These are phyloP conservation scores for Apiospora saccharicola DNA, from an alignment of 2,329 filamentous ascomycete species.

Conservation along the genomic window DNA sequence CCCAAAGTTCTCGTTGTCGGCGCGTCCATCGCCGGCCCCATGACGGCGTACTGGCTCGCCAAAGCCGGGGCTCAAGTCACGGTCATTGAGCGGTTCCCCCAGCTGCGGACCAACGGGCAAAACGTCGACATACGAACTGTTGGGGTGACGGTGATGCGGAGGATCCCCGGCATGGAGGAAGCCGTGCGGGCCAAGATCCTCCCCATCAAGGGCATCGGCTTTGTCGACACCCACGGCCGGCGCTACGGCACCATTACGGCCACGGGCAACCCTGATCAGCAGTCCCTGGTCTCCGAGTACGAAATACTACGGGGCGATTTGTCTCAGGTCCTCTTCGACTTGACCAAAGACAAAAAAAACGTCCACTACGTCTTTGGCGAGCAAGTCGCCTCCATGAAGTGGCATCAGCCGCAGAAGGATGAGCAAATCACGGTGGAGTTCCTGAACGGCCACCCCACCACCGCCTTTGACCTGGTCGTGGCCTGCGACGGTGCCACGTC, in stretches of 20 bases:
- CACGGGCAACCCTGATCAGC: conserved; percentile 49
- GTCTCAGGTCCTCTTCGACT: conserved; percentile 55
- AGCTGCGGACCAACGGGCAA: conserved; percentile 48
- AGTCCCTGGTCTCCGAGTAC: conserved; percentile 60
- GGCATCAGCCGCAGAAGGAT: conserved; percentile 35
- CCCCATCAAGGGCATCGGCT: conserved; percentile 54
- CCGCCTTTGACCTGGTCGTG: conserved; percentile 57
- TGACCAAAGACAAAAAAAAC: conserved; percentile 46
- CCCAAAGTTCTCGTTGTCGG: conserved; percentile 28
- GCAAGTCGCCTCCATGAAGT: conserved; percentile 46
- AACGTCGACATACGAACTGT: conserved; percentile 54
- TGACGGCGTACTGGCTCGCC: conserved; percentile 22
- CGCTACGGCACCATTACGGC: conserved; percentile 48
- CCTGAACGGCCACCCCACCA: conserved; percentile 43
- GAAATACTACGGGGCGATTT: conserved; percentile 68
- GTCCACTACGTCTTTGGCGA: conserved; percentile 49
- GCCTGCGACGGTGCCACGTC: conserved; percentile 63
- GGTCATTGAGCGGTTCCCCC: conserved; percentile 48
- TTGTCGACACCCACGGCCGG: conserved; percentile 51
- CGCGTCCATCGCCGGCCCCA: conserved; percentile 37
- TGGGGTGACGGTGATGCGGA: conserved; percentile 46
- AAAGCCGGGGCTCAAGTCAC: conserved; percentile 34
- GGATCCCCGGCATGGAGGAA: conserved; percentile 47
- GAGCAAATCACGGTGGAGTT: conserved; percentile 50
- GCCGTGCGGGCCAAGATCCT: conserved; percentile 50